phyloP scores from a whole-genome alignment of 2,329 filamentous ascomycete species.

The Rasamsonia emersonii region DNA sequence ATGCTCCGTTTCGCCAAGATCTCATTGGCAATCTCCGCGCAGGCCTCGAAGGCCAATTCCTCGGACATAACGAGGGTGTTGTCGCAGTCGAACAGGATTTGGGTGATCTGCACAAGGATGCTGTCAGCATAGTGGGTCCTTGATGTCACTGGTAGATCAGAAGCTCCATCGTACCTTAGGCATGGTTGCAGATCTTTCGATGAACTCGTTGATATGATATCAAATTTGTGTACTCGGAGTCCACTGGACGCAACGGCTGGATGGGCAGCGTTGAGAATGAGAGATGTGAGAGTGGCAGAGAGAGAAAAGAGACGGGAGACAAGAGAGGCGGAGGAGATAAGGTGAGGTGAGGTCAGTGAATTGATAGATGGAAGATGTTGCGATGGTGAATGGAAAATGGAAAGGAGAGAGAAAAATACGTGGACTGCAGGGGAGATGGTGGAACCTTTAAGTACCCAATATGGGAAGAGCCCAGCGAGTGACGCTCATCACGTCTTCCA shows the following conservation, averaged over 20 bases:
- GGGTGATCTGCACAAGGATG: conserved; percentile 47
- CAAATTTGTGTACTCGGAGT: no score
- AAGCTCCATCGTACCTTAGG: conserved; percentile 22
- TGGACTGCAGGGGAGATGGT: conserved; percentile 1
- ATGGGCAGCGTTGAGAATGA: conserved; percentile 14
- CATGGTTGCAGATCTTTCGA: conserved; percentile 11
- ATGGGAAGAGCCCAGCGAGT: no score
- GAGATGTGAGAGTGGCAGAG: conserved; percentile 5
- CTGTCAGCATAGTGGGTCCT: conserved; percentile 11
- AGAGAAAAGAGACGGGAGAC: conserved; percentile 8
- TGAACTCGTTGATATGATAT: background rate
- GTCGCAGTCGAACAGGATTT: conserved; percentile 66
- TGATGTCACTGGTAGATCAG: background rate
- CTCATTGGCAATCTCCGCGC: conserved; percentile 79
- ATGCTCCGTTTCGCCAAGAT: conserved; percentile 62
- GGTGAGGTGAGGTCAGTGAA: background rate
- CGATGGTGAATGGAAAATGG: background rate
- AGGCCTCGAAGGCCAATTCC: conserved; percentile 83
- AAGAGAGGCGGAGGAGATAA: background rate
- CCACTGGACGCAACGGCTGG: no score
- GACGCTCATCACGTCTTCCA: no score
- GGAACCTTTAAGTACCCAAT: background rate
- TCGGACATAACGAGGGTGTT: conserved; percentile 93
- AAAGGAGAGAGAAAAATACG: background rate
- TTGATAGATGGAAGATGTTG: background rate